phyloP scores from a whole-genome alignment of 1,284 basidiomycete genomes.

The Puccinia polysora region DNA sequence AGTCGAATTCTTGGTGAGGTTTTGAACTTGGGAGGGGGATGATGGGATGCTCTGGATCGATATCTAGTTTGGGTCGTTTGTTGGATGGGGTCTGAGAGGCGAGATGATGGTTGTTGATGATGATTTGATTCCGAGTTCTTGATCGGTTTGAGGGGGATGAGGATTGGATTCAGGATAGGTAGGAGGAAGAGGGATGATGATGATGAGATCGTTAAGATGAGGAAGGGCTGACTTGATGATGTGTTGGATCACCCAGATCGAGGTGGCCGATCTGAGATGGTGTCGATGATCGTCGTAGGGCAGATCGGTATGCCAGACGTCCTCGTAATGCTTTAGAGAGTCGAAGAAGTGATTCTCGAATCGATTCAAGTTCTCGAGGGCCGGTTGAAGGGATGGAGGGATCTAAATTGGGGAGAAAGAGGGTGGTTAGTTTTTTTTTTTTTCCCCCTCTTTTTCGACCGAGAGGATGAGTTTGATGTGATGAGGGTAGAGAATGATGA shows the following conservation, averaged over 20 bases:
- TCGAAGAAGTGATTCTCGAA: neutral
- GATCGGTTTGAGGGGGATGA: constrained; percentile 47
- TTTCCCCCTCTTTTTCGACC: too few species aligned
- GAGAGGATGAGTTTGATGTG: neutral
- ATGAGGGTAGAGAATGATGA: neutral
- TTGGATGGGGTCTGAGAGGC: neutral
- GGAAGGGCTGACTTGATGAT: constrained; percentile 43
- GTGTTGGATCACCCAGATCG: constrained; percentile 18
- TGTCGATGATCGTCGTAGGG: constrained; percentile 16
- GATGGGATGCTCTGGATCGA: constrained; percentile 35
- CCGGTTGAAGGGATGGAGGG: constrained; percentile 1
- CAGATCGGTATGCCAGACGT: constrained; percentile 16
- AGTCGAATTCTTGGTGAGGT: too few species aligned
- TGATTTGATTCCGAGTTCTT: constrained; percentile 83
- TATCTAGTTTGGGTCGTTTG: too few species aligned
- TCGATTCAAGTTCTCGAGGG: neutral
- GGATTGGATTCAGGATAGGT: constrained; percentile 48
- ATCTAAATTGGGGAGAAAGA: neutral
- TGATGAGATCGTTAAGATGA: constrained; percentile 44
- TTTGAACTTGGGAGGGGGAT: constrained; percentile 44
- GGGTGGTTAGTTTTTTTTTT: too few species aligned
- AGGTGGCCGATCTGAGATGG: neutral
- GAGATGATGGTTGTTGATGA: constrained; percentile 70
- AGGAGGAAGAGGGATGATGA: neutral
- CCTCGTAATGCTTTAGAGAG: neutral